Evolutionary conservation across 768 basidiomycete genomes (phyloP).

Genomic region (Russula brevipes): DNA sequence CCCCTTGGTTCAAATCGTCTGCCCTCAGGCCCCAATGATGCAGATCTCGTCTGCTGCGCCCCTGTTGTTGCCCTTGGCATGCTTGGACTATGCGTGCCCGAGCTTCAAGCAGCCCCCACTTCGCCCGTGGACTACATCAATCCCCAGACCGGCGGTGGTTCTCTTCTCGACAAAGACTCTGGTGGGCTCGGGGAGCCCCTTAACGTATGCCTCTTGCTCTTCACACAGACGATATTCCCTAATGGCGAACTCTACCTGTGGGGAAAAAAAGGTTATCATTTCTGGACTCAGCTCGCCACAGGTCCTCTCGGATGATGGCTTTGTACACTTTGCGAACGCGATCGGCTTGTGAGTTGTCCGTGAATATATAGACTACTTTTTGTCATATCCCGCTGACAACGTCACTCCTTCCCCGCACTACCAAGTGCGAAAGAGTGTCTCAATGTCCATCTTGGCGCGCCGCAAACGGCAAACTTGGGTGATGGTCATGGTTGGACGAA

Average conservation of each 20-base stretch:
- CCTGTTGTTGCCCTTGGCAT: no score
- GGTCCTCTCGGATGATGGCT: slow-evolving; percentile 21
- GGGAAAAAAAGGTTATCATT: slow-evolving; percentile 18
- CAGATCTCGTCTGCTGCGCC: no score
- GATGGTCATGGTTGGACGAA: slow-evolving; percentile 44
- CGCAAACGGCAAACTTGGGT: slow-evolving; percentile 43
- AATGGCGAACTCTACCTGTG: not conserved
- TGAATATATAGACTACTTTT: not conserved
- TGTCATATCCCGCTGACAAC: not conserved
- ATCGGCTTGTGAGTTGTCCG: slow-evolving; percentile 22
- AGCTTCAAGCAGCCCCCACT: no score
- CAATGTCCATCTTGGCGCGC: slow-evolving; percentile 34
- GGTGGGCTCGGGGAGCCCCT: slow-evolving; percentile 22
- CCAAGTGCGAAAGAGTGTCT: slow-evolving; percentile 30
- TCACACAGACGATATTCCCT: not conserved
- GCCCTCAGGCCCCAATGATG: no score
- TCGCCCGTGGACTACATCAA: not conserved
- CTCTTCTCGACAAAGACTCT: not conserved
- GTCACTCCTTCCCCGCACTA: not conserved
- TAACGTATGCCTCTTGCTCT: slow-evolving; percentile 10
- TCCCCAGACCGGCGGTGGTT: not conserved
- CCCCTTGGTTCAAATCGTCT: no score
- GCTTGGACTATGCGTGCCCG: no score
- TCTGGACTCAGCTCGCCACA: slow-evolving; percentile 18
- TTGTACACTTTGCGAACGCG: slow-evolving; percentile 19